Evolutionary conservation across 148 eudicot species (phyloP), one percentile per base, ranked within the genome.

Genomic region (Simmondsia chinensis): DNA sequence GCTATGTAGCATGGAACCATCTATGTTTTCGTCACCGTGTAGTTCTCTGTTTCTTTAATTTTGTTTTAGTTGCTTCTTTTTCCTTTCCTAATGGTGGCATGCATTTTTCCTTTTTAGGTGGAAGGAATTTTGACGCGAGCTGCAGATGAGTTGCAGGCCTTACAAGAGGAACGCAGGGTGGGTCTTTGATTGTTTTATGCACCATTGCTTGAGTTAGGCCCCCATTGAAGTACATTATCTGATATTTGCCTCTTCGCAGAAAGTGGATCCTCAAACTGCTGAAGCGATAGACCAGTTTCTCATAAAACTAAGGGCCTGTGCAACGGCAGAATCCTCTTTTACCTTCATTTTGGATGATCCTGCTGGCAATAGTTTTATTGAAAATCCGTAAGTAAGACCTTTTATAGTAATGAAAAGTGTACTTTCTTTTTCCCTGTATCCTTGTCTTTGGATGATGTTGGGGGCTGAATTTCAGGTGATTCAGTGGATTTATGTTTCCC

Each of bases 121-220:
- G 95, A 91, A 70, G 97, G 97, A 26, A 74, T 85, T 50, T 51
- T 91, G 59, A 17, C 69, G 40, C 71, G 95, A 59, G 95, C 95
- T 54, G 86, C 71, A 23, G 75, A 82, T 65, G 95, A 53, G 39
- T 59, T 91, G 63, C 75, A 55, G 60, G 86, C 82, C 9, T 88
- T 91, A 60, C 97, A 91, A 71, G 97, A 91, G 56, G 86, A 82
- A 57, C 69, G 97, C 44, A 79, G 74, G 94, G 95, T 91, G 24
- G 18, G 49, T 46, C 7, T 24, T 15, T 28, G 4, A 9, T 16
- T 48, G 35, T 43, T 31, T 9, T 16, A 9, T 16, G 8, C 46
- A n/a, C 27, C 20, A 37, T 43, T 14, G 17, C 20, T 33, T 35
- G 4, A 26, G 36, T 39, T 37, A 9, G n/a, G 13, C n/a, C 17